Percentiles rank a stretch among this genome's conserved stretches.
Conservation (phyloP, 805 yeast genomes). For the Teunomyces atbi region DNA sequence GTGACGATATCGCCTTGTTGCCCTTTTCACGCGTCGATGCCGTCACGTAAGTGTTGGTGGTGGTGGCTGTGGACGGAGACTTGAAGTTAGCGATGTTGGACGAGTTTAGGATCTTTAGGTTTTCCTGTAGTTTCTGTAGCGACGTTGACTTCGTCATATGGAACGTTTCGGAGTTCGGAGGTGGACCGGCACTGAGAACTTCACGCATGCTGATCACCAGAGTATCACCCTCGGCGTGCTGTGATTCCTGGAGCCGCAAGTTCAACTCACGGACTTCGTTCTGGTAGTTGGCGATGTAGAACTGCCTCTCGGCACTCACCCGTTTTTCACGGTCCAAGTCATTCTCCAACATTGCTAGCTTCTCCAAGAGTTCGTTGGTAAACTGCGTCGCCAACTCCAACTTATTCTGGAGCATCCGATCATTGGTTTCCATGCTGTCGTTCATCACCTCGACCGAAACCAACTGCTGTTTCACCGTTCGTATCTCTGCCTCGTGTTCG, state of each 20-base stretch:
- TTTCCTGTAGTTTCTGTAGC: slow-evolving; percentile 28
- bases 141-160: slow-evolving; percentile 25
- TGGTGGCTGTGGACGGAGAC: slow-evolving; percentile 22
- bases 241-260: slow-evolving; percentile 3
- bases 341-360: slow-evolving; percentile 41
- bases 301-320: slow-evolving; percentile 21
- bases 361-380: slow-evolving; percentile 43
- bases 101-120: slow-evolving; percentile 3
- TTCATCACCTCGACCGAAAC: slow-evolving; percentile 44
- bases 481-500: slow-evolving; percentile 17
- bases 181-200: slow-evolving; percentile 27
- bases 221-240: slow-evolving; percentile 13
- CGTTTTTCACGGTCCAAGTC: slow-evolving; percentile 33
- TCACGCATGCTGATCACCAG: slow-evolving; percentile 26
- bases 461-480: slow-evolving; percentile 27
- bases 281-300: slow-evolving; percentile 30
- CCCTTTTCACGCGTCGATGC: slow-evolving; percentile 2
- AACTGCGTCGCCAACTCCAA: slow-evolving; percentile 34
- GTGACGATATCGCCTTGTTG: slow-evolving; percentile 3
- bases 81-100: slow-evolving; percentile 14
- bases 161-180: slow-evolving; percentile 5
- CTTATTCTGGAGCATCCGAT: slow-evolving; percentile 33
- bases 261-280: slow-evolving; percentile 25
- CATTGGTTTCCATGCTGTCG: slow-evolving; percentile 40
- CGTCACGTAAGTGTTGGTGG: slow-evolving; percentile 9